Evolutionary conservation across 768 basidiomycete genomes (phyloP).

Genomic region (Tylopilus sp.): DNA sequence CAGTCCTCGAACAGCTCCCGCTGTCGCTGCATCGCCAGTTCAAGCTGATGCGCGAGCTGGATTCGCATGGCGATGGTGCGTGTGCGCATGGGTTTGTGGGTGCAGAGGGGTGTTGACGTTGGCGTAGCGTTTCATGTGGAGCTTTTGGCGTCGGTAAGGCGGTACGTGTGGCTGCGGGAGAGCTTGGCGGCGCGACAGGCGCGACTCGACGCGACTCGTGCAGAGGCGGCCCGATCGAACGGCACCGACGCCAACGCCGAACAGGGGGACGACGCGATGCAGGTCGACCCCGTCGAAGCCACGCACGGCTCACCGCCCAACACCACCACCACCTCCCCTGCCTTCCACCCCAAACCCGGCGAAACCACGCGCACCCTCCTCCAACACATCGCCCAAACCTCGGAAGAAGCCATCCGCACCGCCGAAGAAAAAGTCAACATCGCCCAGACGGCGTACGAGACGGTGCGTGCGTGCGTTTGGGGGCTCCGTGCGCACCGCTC

Average conservation of each 20-base stretch:
- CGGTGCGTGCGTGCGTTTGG: constrained; percentile 41
- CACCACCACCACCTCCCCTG: not conserved
- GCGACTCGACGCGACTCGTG: not conserved
- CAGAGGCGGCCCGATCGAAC: not conserved
- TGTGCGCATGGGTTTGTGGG: no score
- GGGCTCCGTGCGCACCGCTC: not conserved
- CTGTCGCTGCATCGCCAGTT: constrained; percentile 70
- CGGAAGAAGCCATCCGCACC: constrained; percentile 57
- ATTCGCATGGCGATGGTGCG: constrained; percentile 59
- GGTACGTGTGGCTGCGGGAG: constrained; percentile 43
- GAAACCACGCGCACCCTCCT: constrained; percentile 49
- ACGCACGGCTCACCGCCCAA: not conserved
- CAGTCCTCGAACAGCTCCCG: constrained; percentile 79
- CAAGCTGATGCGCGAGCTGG: constrained; percentile 67
- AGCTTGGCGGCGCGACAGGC: constrained; percentile 17
- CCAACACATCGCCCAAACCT: constrained; percentile 52
- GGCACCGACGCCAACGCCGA: not conserved
- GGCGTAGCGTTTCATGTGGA: constrained; percentile 38
- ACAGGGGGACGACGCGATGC: constrained; percentile 1
- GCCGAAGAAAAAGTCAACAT: constrained; percentile 79
- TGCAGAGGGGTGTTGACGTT: no score
- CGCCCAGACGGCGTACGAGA: constrained; percentile 65
- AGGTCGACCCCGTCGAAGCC: constrained; percentile 4
- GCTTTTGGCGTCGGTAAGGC: constrained; percentile 43
- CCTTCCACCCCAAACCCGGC: constrained; percentile 21